A percentile compares a stretch with the other conserved stretches of the same genome.
Evolutionary conservation across 164 flowering plant genomes (phyloP).

Genomic region (Berberis vulgaris): DNA sequence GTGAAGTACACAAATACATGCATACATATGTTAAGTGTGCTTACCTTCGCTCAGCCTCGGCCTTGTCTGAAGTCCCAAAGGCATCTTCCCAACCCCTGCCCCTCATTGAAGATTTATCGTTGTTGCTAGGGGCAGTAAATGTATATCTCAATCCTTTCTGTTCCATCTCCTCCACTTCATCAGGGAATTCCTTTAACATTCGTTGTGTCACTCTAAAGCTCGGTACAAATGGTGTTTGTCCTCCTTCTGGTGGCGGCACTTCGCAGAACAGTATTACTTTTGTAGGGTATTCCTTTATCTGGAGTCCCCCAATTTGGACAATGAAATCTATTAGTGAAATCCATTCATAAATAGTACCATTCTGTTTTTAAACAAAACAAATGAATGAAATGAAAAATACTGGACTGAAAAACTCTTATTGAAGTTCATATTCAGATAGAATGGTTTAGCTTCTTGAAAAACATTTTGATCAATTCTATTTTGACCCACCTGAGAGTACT

Average conservation of each 20-base stretch:
- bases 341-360: neutral
- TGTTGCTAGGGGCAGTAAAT: constrained; percentile 37
- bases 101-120: constrained; percentile 44
- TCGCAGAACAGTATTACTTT: constrained; percentile 51
- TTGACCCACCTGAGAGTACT: no score
- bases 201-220: constrained; percentile 44
- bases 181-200: constrained; percentile 50
- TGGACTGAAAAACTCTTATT: no score
- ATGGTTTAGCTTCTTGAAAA: no score
- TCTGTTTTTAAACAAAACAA: neutral
- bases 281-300: constrained; percentile 43
- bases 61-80: constrained; percentile 40
- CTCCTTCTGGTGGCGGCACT: constrained; percentile 53
- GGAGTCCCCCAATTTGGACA: neutral
- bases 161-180: constrained; percentile 45
- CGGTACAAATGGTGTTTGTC: constrained; percentile 59
- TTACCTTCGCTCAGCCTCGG: constrained; percentile 31
- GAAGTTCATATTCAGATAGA: no score
- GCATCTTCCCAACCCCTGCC: constrained; percentile 66
- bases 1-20: no score
- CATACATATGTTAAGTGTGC: neutral
- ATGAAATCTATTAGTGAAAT: neutral
- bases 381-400: no score
- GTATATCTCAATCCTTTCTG: constrained; percentile 42
- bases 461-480: no score